Evolutionary conservation across 495 filamentous ascomycete species (phyloP).

Genomic region (Aspergillus leporis): DNA sequence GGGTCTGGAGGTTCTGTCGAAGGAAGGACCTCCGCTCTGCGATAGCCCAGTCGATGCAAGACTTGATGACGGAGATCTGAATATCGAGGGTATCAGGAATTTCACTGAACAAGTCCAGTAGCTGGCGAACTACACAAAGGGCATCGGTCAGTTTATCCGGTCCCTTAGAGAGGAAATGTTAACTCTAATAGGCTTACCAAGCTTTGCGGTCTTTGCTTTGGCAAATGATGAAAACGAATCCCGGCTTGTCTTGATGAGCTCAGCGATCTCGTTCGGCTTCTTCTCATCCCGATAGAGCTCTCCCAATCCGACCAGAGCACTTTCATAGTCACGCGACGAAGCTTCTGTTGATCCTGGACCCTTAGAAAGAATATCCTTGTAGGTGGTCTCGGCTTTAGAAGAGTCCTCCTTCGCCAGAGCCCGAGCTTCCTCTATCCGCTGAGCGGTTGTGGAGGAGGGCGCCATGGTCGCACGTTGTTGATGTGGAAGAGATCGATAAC

Average conservation of each 20-base stretch:
- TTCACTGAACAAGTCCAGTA: slow-evolving; percentile 90
- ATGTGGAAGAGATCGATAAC: slow-evolving; percentile 7
- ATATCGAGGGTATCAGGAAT: slow-evolving; percentile 92
- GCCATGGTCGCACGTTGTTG: slow-evolving; percentile 43
- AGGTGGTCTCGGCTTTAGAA: slow-evolving; percentile 75
- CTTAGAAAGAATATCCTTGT: slow-evolving; percentile 84
- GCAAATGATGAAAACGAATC: slow-evolving; percentile 92
- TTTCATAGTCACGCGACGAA: slow-evolving; percentile 84
- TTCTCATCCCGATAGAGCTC: slow-evolving; percentile 90
- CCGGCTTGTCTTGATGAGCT: slow-evolving; percentile 86
- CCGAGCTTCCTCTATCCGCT: slow-evolving; percentile 81
- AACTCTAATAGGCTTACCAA: slow-evolving; percentile 61
- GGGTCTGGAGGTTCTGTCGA: slow-evolving; percentile 95
- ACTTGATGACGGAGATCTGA: slow-evolving; percentile 91
- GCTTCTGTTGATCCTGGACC: slow-evolving; percentile 80
- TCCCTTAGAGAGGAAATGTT: background rate
- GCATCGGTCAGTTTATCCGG: slow-evolving; percentile 1
- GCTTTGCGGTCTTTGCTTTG: slow-evolving; percentile 97
- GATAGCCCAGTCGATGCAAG: slow-evolving; percentile 98
- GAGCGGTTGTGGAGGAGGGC: slow-evolving; percentile 48
- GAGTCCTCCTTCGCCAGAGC: slow-evolving; percentile 76
- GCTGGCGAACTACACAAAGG: slow-evolving; percentile 76
- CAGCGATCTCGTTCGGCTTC: slow-evolving; percentile 83
- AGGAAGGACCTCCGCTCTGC: slow-evolving; percentile 91
- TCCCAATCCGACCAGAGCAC: slow-evolving; percentile 69